These are phyloP conservation scores for Chrysoporthe cubensis DNA, from an alignment of 2,329 filamentous ascomycete species.

Conservation along the genomic window DNA sequence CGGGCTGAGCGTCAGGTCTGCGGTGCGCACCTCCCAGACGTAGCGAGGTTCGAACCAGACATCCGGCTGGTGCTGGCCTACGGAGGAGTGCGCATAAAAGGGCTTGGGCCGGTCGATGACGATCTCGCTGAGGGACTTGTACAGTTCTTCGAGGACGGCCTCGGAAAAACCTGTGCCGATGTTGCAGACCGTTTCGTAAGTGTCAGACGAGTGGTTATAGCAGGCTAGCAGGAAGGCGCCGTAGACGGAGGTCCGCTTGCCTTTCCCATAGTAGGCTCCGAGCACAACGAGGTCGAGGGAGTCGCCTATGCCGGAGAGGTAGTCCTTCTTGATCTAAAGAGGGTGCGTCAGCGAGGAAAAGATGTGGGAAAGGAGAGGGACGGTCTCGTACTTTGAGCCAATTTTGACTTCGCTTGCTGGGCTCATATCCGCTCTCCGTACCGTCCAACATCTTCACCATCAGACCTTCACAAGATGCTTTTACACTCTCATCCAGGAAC, in stretches of 20 bases:
- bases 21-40: constrained; percentile 98
- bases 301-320: constrained; percentile 90
- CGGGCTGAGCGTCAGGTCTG: constrained; percentile 89
- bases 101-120: constrained; percentile 91
- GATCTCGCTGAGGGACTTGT: constrained; percentile 73
- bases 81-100: constrained; percentile 85
- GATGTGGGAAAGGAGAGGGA: not conserved
- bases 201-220: constrained; percentile 79
- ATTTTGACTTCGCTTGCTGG: constrained; percentile 93
- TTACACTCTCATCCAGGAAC: constrained; percentile 92
- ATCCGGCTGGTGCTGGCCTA: constrained; percentile 91
- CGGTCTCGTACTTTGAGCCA: constrained; percentile 80
- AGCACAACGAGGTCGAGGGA: constrained; percentile 95
- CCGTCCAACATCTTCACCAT: constrained; percentile 99
- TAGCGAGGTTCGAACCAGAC: constrained; percentile 96
- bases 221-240: constrained; percentile 95
- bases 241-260: constrained; percentile 94
- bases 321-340: constrained; percentile 90
- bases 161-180: constrained; percentile 98
- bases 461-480: constrained; percentile 92
- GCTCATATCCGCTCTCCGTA: constrained; percentile 89
- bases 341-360: constrained; percentile 31
- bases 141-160: constrained; percentile 85
- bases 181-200: constrained; percentile 96
- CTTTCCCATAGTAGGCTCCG: constrained; percentile 90